Evolutionary conservation across 176 grass and related monocot species (phyloP).

Genomic region (Elaeis guineensis): DNA sequence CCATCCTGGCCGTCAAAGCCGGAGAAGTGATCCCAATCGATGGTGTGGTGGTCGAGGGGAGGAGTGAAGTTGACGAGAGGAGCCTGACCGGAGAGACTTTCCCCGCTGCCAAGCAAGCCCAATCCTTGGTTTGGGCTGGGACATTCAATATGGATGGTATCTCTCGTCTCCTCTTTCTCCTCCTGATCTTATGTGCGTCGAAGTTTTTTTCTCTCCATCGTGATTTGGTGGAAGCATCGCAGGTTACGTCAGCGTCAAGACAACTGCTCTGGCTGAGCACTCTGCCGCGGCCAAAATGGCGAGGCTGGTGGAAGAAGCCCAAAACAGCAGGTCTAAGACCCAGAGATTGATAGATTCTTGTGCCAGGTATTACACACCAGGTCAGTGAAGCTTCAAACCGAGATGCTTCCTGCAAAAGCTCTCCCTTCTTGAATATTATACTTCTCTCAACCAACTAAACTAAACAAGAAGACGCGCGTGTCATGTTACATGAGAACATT

Average conservation of each 20-base stretch:
- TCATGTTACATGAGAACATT: too few species aligned
- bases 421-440: too few species aligned
- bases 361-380: slow-evolving; percentile 70
- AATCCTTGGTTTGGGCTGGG: slow-evolving; percentile 57
- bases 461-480: too few species aligned
- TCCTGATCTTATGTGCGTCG: not conserved
- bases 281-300: slow-evolving; percentile 71
- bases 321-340: slow-evolving; percentile 49
- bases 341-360: slow-evolving; percentile 61
- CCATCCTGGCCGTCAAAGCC: slow-evolving; percentile 41
- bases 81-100: slow-evolving; percentile 86
- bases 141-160: slow-evolving; percentile 69
- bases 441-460: too few species aligned
- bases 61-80: slow-evolving; percentile 55
- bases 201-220: not conserved
- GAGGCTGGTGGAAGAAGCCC: slow-evolving; percentile 62
- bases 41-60: slow-evolving; percentile 51
- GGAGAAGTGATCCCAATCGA: slow-evolving; percentile 62
- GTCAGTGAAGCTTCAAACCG: slow-evolving; percentile 1
- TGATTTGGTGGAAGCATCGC: not conserved
- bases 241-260: slow-evolving; percentile 62
- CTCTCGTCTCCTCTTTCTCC: not conserved
- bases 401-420: too few species aligned
- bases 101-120: slow-evolving; percentile 37
- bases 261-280: slow-evolving; percentile 42